Evolutionary conservation across 768 basidiomycete species (phyloP), one percentile per base, ranked within the genome.

Genomic region (Lentinula lateritia): DNA sequence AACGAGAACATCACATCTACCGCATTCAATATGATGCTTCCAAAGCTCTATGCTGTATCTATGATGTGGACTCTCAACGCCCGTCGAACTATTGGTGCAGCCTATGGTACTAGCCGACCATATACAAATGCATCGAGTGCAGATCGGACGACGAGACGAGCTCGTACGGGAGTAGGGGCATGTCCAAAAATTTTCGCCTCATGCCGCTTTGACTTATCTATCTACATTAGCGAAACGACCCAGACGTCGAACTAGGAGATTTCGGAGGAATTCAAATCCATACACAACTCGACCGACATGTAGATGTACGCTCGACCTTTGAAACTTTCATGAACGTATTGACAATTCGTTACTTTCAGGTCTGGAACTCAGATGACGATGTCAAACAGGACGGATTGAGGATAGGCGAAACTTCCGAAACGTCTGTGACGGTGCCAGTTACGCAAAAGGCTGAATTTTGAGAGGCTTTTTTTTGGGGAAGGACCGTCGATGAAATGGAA

Each of bases 61-160:
- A 75, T 75, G 74, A 73, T 75, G 73, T 75, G 73, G 72, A 73
- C 73, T 3, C 62, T 75, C 50, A 75, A 75, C 46, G 71, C 71
- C 0, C 70, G 73, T 34, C 67, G 64, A 20, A 48, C 52, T 1
- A 68, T 74, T 43, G 68, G 73, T 43, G 62, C 46, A 18, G 20
- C 46, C 0, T 48, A 48, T 23, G 46, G 46, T 23, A 23, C 46
- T 48, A 48, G 46, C 8, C 46, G 46, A 8, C 18, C 8, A 9
- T 48, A 48, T 23, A 48, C 46, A 6, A 48, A 48, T 12, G 8
- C 6, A 2, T 20, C 46, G 1, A 48, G 46, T 48, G 46, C n/a
- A 48, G 46, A 48, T 48, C 46, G 46, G 18, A 48, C 46, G 4
- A 48, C 46, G 8, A 48, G 46, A 12, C 46, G 46, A 48, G 46